Percentiles rank a stretch among this genome's conserved stretches.
phyloP scores from a whole-genome alignment of 345 rosid species.

The Populus ilicifolia region DNA sequence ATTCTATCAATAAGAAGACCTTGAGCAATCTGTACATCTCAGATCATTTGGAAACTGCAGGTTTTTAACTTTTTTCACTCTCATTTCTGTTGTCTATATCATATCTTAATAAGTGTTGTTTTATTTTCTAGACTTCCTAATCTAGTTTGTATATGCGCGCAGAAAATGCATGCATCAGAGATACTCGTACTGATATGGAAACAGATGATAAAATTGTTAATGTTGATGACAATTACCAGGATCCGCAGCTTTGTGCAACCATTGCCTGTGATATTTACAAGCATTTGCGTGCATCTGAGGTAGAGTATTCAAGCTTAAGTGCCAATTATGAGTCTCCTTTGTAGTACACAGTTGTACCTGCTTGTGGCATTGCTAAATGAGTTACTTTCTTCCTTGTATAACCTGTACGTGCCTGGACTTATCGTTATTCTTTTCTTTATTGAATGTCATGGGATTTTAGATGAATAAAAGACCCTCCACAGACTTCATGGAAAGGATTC shows the following conservation, averaged over 20 bases:
- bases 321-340: neutral
- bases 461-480: constrained; percentile 70
- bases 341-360: neutral
- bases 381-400: neutral
- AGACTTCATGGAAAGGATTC: constrained; percentile 75
- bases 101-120: neutral
- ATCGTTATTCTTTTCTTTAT: neutral
- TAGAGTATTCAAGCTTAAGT: constrained; percentile 11
- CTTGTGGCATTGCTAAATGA: neutral
- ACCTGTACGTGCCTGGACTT: neutral
- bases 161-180: constrained; percentile 63
- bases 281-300: constrained; percentile 74
- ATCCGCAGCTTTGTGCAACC: constrained; percentile 84
- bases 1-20: constrained; percentile 65
- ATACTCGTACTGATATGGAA: constrained; percentile 45
- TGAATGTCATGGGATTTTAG: constrained; percentile 26
- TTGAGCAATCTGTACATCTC: constrained; percentile 72
- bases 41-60: constrained; percentile 40
- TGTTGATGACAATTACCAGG: constrained; percentile 49
- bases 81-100: neutral
- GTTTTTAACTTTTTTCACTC: constrained; percentile 21
- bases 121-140: neutral
- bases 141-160: constrained; percentile 17
- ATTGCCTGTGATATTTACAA: constrained; percentile 52
- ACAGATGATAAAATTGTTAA: constrained; percentile 41